phyloP scores from a whole-genome alignment of 176 grass and related monocot genomes.

The Oryza australiensis region DNA sequence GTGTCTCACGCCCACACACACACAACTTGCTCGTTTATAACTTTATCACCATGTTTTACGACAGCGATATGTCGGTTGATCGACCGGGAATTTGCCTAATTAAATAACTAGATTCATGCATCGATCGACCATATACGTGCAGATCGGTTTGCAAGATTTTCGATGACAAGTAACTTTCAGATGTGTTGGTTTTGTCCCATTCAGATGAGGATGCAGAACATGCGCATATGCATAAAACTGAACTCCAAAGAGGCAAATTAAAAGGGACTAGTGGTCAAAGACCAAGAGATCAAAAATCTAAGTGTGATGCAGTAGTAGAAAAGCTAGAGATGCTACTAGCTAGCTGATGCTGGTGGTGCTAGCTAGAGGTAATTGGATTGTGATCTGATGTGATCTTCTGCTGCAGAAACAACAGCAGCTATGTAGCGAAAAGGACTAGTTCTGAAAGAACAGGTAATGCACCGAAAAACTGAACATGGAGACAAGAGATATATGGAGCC shows the following conservation, averaged over 20 bases:
- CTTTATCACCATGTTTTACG: neutral
- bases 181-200: neutral
- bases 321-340: neutral
- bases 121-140: slow-evolving; percentile 15
- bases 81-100: neutral
- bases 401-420: neutral
- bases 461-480: neutral
- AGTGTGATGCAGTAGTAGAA: neutral
- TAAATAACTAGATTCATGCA: neutral
- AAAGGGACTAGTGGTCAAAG: neutral
- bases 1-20: neutral
- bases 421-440: neutral
- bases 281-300: neutral
- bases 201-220: neutral
- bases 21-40: neutral
- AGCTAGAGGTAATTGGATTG: neutral
- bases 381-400: neutral
- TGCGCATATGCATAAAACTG: slow-evolving; percentile 17
- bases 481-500: neutral
- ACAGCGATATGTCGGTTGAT: neutral
- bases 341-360: neutral
- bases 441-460: neutral
- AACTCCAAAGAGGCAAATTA: neutral
- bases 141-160: neutral
- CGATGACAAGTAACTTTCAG: slow-evolving; percentile 3